A percentile compares a stretch with the other conserved stretches of the same genome.
Conservation (phyloP, 2,329 filamentous ascomycete species). For the Arthroderma sp. region DNA sequence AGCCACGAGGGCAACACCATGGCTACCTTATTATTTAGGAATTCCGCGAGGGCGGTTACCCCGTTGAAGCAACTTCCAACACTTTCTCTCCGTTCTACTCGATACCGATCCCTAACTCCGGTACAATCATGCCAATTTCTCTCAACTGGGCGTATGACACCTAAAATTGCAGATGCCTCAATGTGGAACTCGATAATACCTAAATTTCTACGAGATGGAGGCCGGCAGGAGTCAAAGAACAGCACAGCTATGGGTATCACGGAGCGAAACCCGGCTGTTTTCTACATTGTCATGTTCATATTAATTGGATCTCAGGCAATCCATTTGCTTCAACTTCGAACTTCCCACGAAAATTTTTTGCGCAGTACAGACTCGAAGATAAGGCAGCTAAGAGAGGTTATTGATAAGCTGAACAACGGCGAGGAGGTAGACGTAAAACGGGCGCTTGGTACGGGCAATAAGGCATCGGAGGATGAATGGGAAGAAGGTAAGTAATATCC, state of each 20-base stretch:
- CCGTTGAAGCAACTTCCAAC: neutral
- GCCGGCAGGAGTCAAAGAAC: slow-evolving; percentile 20
- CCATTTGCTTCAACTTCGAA: slow-evolving; percentile 71
- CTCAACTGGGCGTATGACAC: slow-evolving; percentile 25
- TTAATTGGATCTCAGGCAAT: slow-evolving; percentile 94
- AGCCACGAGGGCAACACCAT: neutral
- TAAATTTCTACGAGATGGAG: slow-evolving; percentile 37
- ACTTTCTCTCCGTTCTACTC: neutral
- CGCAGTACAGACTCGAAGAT: slow-evolving; percentile 72
- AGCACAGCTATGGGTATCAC: slow-evolving; percentile 28
- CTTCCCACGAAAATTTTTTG: slow-evolving; percentile 59
- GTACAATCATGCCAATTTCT: slow-evolving; percentile 14
- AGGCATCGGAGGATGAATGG: slow-evolving; percentile 70
- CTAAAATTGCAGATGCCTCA: slow-evolving; percentile 44
- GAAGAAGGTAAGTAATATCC: slow-evolving; percentile 53
- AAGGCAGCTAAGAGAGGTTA: slow-evolving; percentile 55
- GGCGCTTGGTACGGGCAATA: slow-evolving; percentile 65
- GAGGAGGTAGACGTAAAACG: slow-evolving; percentile 72
- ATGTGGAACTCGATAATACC: slow-evolving; percentile 62
- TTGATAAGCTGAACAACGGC: slow-evolving; percentile 36
- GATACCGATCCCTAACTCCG: neutral
- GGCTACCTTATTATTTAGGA: neutral
- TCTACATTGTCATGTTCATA: slow-evolving; percentile 69
- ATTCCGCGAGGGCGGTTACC: neutral
- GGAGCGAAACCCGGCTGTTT: slow-evolving; percentile 63